Evolutionary conservation across 768 basidiomycete genomes (phyloP), one percentile per base, ranked within the genome.

Genomic region (Gloeopeniophorella convolvens): DNA sequence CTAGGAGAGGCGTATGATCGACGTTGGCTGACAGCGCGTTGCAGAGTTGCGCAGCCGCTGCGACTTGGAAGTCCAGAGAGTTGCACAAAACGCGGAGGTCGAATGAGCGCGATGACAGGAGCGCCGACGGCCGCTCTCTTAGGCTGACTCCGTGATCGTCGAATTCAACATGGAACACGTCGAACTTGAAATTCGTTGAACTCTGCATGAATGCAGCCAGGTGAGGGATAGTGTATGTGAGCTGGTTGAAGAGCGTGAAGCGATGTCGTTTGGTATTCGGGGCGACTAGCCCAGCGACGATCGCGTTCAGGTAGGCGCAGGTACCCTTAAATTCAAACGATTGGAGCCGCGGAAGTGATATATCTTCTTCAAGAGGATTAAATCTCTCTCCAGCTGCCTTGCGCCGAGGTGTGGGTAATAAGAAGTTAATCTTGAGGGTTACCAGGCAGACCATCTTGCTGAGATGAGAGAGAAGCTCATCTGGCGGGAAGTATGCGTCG

Each of bases 191-290:
- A 28, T 35, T 33, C 18, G 27, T 46, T 28, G 35, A 35, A 24
- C 45, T 11, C 18, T 27, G 27, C 23, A 46, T 12, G 21, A 37
- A 46, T 9, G 45, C 45, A 15, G 45, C 35, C 20, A 37, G 2
- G 10, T 11, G 35, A 9, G 45, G 45, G 15, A 46, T 9, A 13
- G 45, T 21, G 45, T 46, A 46, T 18, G 4, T 21, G 18, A 37
- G 45, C 26, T 46, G 34, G 20, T 46, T 16, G 31, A 46, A 46
- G 8, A 46, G 12, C 10, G n/a, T 46, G 16, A 46, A 37, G n/a
- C 3, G 9, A 20, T 35, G n/a, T 6, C 30, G 24, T 12, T 30
- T 8, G 27, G 30, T 35, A 9, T 11, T 12, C 6, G 27, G 16
- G 4, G 45, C 16, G 18, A 35, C 45, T 5, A 46, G 12, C 27